Evolutionary conservation across 1,284 basidiomycete genomes (phyloP), one percentile per base, ranked within the genome.

Genomic region (Pyrrhoderma noxium): DNA sequence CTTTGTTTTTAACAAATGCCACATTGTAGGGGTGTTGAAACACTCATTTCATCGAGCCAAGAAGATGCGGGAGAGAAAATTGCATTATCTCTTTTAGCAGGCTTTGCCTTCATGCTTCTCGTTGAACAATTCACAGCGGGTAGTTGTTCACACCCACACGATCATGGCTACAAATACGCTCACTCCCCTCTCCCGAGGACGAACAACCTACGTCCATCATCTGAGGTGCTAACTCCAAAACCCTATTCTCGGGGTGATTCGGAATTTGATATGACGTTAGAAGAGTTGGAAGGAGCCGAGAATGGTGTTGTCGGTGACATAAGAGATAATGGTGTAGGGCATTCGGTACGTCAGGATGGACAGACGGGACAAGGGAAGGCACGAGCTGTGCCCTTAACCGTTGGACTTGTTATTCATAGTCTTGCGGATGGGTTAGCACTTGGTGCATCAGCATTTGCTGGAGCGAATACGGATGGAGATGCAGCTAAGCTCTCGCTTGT

Each of bases 381-480:
- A 57, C 67, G 59, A 40, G 79, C 78, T 11, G 76, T 87, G 54
- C 80, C 89, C 41, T 74, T 93, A 36, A 91, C 91, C 0, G 65
- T 95, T 3, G 93, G 93, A 0, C 70, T 96, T 41, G 76, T 90
- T 35, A 78, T 93, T 36, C 93, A 96, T 63, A 89, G 85, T 2
- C 72, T 93, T 27, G 88, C 92, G 0, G 93, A 97, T 65, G 93
- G 93, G 1, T 80, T 95, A 52, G 91, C 91, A 1, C 69, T 97
- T 43, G 93, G 93, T 23, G 87, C 91, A 2, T 83, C 86, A 1
- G 76, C 76, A 22, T 66, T 82, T 2, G 69, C 70, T 3, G 55
- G 65, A 3, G 61, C 61, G 3, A 56, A 59, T n/a, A 60, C 67
- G n/a, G 51, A 46, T 14, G 53, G 41, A 13, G 37, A 45, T 18